A percentile compares a stretch with the other conserved stretches of the same genome.
phyloP scores from a whole-genome alignment of 2,329 filamentous ascomycete species.

The Botrytis elliptica region DNA sequence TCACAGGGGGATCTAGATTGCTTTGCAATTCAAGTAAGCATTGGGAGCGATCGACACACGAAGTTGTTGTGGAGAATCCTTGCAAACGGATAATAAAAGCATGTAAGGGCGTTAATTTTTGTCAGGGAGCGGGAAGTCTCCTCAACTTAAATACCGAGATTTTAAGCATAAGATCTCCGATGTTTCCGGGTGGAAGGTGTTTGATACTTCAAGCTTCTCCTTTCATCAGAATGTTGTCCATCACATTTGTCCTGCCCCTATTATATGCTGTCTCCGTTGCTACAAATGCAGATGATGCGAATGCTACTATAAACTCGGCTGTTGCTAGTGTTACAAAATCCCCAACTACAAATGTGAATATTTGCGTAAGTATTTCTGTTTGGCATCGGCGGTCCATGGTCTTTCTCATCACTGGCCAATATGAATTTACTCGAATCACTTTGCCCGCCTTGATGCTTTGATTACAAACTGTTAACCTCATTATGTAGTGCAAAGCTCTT shows the following conservation, averaged over 20 bases:
- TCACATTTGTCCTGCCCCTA: background rate
- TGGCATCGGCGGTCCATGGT: no score
- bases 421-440: no score
- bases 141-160: background rate
- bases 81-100: background rate
- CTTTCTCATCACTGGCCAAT: no score
- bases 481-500: background rate
- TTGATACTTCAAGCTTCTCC: background rate
- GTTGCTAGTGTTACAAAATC: background rate
- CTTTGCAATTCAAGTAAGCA: background rate
- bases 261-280: background rate
- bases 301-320: background rate
- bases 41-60: background rate
- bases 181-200: no score
- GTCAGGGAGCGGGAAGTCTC: background rate
- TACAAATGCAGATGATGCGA: background rate
- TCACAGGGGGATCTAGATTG: background rate
- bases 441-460: background rate
- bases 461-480: background rate
- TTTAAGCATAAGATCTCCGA: background rate
- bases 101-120: background rate
- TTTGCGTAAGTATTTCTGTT: conserved; percentile 1
- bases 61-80: background rate
- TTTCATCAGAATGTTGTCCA: background rate
- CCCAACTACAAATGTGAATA: background rate